Percentiles rank a stretch among this genome's conserved stretches.
Evolutionary conservation across 306 rosid genomes (phyloP).

Genomic region (Quercus parvula): DNA sequence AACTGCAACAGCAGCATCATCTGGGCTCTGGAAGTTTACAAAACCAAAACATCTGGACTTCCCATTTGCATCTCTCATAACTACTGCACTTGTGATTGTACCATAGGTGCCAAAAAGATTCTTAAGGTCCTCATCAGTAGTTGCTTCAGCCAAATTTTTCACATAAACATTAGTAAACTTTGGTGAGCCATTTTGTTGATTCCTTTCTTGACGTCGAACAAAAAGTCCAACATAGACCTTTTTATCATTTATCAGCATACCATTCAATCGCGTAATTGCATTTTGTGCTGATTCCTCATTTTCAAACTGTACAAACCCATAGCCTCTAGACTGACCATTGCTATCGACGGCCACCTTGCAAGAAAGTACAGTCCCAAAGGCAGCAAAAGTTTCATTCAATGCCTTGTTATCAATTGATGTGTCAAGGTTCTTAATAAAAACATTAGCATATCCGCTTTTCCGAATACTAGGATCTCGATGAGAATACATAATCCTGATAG

Average conservation of each 20-base stretch:
- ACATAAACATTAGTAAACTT: constrained; percentile 75
- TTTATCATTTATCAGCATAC: constrained; percentile 76
- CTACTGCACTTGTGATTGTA: constrained; percentile 56
- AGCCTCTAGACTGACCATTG: constrained; percentile 71
- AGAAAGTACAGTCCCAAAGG: constrained; percentile 77
- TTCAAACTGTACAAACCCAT: constrained; percentile 83
- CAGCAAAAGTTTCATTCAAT: constrained; percentile 66
- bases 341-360: constrained; percentile 73
- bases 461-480: constrained; percentile 79
- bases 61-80: constrained; percentile 64
- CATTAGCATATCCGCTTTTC: constrained; percentile 74
- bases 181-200: constrained; percentile 39
- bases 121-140: constrained; percentile 50
- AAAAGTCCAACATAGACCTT: constrained; percentile 63
- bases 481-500: constrained; percentile 84
- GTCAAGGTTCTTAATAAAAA: constrained; percentile 80
- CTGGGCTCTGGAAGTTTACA: constrained; percentile 57
- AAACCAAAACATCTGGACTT: constrained; percentile 85
- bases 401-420: constrained; percentile 74
- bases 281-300: constrained; percentile 57
- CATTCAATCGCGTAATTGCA: constrained; percentile 61
- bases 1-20: constrained; percentile 65
- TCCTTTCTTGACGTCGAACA: constrained; percentile 60
- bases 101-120: constrained; percentile 51
- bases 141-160: constrained; percentile 61